A percentile compares a stretch with the other conserved stretches of the same genome.
Evolutionary conservation across 495 filamentous ascomycete species (phyloP).

Genomic region (Lophiotrema nucula): DNA sequence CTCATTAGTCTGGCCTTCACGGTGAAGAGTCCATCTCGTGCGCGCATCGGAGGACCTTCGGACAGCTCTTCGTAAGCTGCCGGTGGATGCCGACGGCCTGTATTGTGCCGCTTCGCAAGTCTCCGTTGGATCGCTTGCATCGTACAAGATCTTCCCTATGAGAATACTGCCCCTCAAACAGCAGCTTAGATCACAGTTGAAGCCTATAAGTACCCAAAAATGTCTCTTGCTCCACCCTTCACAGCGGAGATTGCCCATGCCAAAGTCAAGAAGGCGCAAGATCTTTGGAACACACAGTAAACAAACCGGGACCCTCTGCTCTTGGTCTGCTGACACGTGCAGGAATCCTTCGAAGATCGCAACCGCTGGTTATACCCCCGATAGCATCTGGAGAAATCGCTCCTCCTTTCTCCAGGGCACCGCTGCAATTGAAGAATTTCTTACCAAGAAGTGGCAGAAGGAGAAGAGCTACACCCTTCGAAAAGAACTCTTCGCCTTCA

Average conservation of each 20-base stretch:
- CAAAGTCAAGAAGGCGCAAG: slow-evolving; percentile 85
- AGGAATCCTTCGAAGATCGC: slow-evolving; percentile 63
- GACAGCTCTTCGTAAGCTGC: no score
- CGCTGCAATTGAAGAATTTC: slow-evolving; percentile 65
- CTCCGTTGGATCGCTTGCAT: no score
- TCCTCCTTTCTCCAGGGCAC: slow-evolving; percentile 68
- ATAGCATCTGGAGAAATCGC: slow-evolving; percentile 83
- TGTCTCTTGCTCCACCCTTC: slow-evolving; percentile 75
- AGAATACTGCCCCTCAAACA: no score
- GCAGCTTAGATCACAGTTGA: no score
- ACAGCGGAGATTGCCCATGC: slow-evolving; percentile 66
- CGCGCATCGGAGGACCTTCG: no score
- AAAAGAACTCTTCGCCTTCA: slow-evolving; percentile 84
- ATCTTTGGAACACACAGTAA: slow-evolving; percentile 81
- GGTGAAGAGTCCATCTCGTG: no score
- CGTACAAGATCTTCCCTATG: no score
- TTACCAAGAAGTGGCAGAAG: slow-evolving; percentile 72
- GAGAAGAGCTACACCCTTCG: slow-evolving; percentile 74
- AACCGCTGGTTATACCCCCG: slow-evolving; percentile 68
- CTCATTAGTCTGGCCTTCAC: no score
- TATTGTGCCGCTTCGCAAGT: no score
- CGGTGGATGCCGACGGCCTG: no score
- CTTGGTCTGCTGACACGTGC: slow-evolving; percentile 15
- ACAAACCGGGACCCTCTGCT: slow-evolving; percentile 3
- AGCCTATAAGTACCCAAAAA: no score